Base-by-base conservation (phyloP, 2,329 filamentous ascomycete species). In the Monosporascus sp. region DNA sequence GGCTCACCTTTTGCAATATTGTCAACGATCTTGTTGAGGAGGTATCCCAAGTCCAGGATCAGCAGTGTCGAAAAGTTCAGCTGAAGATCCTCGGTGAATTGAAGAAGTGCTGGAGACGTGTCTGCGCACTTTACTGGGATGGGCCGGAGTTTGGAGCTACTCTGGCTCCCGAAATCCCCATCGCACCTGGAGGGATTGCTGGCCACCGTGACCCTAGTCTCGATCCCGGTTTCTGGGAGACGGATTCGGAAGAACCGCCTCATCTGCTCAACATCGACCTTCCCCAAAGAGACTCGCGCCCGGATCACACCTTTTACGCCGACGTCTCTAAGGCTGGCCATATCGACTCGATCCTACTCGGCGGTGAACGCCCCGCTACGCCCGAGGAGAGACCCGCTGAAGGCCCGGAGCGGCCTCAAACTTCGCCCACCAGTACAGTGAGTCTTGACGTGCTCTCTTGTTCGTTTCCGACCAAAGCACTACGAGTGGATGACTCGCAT, bases 41-140 rank as follows among this genome's bases (percentile, higher is more conserved):
- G 55, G 65, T 86, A 8, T 74, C 74, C 0, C 69, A 74, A 43
- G 6, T 46, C 22, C 11, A 46, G 43, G 73, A 79, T 18, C 62
- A 67, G 2, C 64, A 66, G 37, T 72, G 69, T 22, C 70, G 72
- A 15, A 83, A 81, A 58, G 78, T 81, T 2, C 81, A 81, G 49
- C 63, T 96, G 55, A 97, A 97, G 70, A 96, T 97, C 59, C 78
- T 99, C 37, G 85, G 88, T 31, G 94, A 99, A 70, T 75, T 99
- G 57, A 99, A 99, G 70, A 95, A 96, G 68, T 97, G 94, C 68
- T 99, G 94, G 94, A 86, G 92, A 68, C 83, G 92, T 50, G 89
- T 94, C 20, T 97, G 92, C 68, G 86, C 88, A 0, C 74, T 92
- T 52, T 96, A 92, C 68, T 99, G 94, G 93, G 89, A 96, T 57